Evolutionary conservation across 805 yeast species (phyloP).

Genomic region (Candida ipomoeae): DNA sequence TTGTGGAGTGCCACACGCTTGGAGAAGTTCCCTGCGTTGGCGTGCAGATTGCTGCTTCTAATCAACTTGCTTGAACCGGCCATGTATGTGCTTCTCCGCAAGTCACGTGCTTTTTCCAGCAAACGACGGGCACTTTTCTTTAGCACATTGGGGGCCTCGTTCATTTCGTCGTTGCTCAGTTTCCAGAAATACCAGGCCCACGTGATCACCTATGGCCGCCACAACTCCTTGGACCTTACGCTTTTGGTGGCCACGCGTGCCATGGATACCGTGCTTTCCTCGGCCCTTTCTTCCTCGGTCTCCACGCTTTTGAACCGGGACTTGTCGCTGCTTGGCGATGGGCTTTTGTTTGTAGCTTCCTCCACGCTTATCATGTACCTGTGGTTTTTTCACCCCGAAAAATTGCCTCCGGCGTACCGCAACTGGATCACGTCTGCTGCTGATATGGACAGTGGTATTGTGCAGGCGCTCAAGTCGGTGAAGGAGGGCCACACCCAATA

Average conservation of each 20-base stretch:
- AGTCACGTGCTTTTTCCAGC: not conserved
- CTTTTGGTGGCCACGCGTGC: slow-evolving; percentile 35
- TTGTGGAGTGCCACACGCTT: slow-evolving; percentile 26
- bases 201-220: slow-evolving; percentile 26
- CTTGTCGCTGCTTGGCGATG: slow-evolving; percentile 22
- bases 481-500: slow-evolving; percentile 29
- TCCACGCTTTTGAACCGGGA: slow-evolving; percentile 1
- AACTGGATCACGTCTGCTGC: slow-evolving; percentile 50
- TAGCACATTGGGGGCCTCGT: slow-evolving; percentile 27
- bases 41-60: slow-evolving; percentile 29
- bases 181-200: slow-evolving; percentile 34
- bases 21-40: slow-evolving; percentile 32
- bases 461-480: slow-evolving; percentile 29
- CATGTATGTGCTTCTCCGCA: slow-evolving; percentile 10
- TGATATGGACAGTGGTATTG: slow-evolving; percentile 40
- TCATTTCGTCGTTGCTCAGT: slow-evolving; percentile 23
- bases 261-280: slow-evolving; percentile 23
- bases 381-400: slow-evolving; percentile 38
- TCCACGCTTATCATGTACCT: slow-evolving; percentile 33
- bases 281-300: slow-evolving; percentile 4
- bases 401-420: slow-evolving; percentile 41
- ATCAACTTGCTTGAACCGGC: slow-evolving; percentile 31
- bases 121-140: slow-evolving; percentile 8
- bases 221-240: slow-evolving; percentile 34
- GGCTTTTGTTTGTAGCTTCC: slow-evolving; percentile 25